Conservation (phyloP, 495 filamentous ascomycete genomes). For the Podospora comata region DNA sequence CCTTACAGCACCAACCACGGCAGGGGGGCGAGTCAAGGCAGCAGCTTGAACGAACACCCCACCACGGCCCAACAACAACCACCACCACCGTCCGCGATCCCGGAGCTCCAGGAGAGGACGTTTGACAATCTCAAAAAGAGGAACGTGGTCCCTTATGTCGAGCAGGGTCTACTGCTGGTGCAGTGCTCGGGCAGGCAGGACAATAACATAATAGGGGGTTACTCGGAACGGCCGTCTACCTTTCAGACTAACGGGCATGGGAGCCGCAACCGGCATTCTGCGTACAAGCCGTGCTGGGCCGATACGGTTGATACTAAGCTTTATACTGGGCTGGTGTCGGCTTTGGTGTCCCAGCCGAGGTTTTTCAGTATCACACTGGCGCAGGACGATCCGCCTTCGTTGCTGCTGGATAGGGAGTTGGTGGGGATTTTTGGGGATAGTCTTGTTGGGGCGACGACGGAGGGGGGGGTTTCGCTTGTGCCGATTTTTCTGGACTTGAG, state of each 20-base stretch:
- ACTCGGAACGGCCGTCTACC: conserved; percentile 21
- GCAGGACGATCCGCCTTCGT: conserved; percentile 74
- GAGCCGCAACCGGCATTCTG: background rate
- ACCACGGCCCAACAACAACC: conserved; percentile 18
- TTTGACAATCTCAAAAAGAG: conserved; percentile 72
- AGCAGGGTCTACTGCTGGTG: conserved; percentile 65
- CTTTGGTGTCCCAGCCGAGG: conserved; percentile 66
- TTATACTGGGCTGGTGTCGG: conserved; percentile 64
- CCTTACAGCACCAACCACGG: conserved; percentile 35
- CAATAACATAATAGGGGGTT: conserved; percentile 23
- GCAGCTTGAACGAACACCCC: conserved; percentile 27
- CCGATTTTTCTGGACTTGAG: conserved; percentile 87
- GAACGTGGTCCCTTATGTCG: conserved; percentile 69
- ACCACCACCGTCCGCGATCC: conserved; percentile 72
- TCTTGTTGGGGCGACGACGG: conserved; percentile 66
- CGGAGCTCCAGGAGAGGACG: conserved; percentile 80
- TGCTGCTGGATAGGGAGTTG: conserved; percentile 75
- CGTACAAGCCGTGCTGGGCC: conserved; percentile 38
- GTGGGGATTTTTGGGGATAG: conserved; percentile 62
- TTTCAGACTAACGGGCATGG: background rate
- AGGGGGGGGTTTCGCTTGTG: conserved; percentile 65
- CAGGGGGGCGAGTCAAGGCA: conserved; percentile 45
- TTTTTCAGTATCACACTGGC: conserved; percentile 88
- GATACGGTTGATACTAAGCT: conserved; percentile 57
- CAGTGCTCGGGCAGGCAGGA: conserved; percentile 70